A percentile compares a stretch with the other conserved stretches of the same genome.
Evolutionary conservation across 352 stramenopile species (phyloP).

Genomic region (Globisporangium alternatum): DNA sequence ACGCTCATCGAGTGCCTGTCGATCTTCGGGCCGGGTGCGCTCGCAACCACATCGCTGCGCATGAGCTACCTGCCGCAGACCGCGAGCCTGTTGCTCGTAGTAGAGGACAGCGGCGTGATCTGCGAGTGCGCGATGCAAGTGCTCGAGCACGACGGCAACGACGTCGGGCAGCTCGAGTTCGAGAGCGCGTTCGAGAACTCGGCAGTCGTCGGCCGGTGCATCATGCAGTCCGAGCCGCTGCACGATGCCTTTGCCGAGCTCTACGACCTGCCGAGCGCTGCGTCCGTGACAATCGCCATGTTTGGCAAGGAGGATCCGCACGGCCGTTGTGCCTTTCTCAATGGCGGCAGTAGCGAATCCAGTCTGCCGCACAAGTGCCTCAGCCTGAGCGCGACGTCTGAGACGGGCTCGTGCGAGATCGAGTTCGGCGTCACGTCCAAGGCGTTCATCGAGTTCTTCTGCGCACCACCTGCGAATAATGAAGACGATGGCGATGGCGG

Average conservation of each 20-base stretch:
- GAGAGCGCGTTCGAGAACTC: slow-evolving; percentile 78
- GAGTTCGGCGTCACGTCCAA: slow-evolving; percentile 64
- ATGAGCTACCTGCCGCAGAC: slow-evolving; percentile 68
- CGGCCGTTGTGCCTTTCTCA: neutral
- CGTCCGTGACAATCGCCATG: slow-evolving; percentile 77
- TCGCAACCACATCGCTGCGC: slow-evolving; percentile 70
- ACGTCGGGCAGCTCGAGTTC: slow-evolving; percentile 70
- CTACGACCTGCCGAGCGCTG: slow-evolving; percentile 81
- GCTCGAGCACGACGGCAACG: slow-evolving; percentile 71
- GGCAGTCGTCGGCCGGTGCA: slow-evolving; percentile 68
- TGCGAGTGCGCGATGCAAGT: slow-evolving; percentile 84
- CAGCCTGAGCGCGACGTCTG: slow-evolving; percentile 64
- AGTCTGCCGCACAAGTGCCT: slow-evolving; percentile 30
- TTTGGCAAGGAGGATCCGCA: slow-evolving; percentile 17
- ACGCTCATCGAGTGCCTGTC: slow-evolving; percentile 77
- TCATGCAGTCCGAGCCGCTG: slow-evolving; percentile 80
- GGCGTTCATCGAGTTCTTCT: slow-evolving; percentile 84
- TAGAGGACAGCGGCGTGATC: slow-evolving; percentile 83
- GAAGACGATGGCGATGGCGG: slow-evolving; percentile 15
- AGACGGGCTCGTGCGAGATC: slow-evolving; percentile 80
- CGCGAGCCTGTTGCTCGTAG: slow-evolving; percentile 58
- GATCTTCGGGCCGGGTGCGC: slow-evolving; percentile 66
- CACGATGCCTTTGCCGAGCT: slow-evolving; percentile 81
- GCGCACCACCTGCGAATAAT: slow-evolving; percentile 22
- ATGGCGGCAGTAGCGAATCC: neutral